Base-by-base conservation (phyloP, 2,329 filamentous ascomycete genomes). In the Orbilia quercus region DNA sequence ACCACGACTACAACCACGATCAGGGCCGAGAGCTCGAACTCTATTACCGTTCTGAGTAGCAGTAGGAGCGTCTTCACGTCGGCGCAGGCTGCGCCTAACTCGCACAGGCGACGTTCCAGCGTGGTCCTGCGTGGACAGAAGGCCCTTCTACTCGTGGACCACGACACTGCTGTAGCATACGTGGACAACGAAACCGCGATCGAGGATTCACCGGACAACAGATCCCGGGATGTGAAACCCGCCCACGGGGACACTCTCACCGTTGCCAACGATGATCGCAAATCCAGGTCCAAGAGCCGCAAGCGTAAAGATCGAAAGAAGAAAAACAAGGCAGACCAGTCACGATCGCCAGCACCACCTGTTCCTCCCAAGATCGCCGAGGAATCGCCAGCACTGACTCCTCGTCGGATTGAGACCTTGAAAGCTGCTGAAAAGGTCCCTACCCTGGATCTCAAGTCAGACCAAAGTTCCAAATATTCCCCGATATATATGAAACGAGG, bases 221-320 rank as follows among this genome's bases (percentile, higher is more conserved):
- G 64, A 31, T 55, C 55, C 22, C 42, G 58, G 18, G 57, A 25
- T 34, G 25, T 57, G 9, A 69, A 69, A 47, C 62, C 50, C 28
- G 47, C 55, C 11, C 50, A 47, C 31, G 51, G 57, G 34, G 62
- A 67, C 23, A 40, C 31, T 11, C 57, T 63, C 20, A 42, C 57
- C 22, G 63, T 58, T 1, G 34, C 45, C 18, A 44, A 69, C 12
- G 62, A 57, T 34, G 70, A 64, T 63, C 58, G 70, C 40, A 59
- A 74, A 63, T 73, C 69, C 18, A 34, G 69, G 48, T 73, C 69
- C 0, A 73, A 73, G 55, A 73, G 69, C 14, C 69, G 70, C 44
- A 74, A 69, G 47, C 48, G 70, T 9, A 74, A 59, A 45, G 64
- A 74, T 25, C 23, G 64, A 20, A 67, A 67, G 50, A 74, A 74